A percentile compares a stretch with the other conserved stretches of the same genome.
phyloP scores from a whole-genome alignment of 2,329 filamentous ascomycete genomes.

The Paraphoma chrysanthemicola region DNA sequence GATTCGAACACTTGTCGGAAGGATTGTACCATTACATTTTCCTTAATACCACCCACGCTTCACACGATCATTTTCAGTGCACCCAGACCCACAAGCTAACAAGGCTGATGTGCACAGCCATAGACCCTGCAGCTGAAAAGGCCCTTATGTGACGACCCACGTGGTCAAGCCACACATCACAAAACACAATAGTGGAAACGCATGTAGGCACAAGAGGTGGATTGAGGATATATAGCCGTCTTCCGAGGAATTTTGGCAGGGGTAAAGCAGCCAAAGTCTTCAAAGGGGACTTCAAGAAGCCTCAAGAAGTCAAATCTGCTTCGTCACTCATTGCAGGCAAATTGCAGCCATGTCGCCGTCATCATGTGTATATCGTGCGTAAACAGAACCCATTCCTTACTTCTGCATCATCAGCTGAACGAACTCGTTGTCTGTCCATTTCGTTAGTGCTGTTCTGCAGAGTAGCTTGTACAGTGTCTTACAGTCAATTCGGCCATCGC shows the following conservation, averaged over 20 bases:
- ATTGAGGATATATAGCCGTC: slow-evolving; percentile 45
- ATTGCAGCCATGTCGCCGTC: slow-evolving; percentile 34
- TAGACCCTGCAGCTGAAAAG: slow-evolving; percentile 18
- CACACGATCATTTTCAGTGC: not conserved
- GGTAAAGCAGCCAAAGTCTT: slow-evolving; percentile 21
- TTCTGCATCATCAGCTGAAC: slow-evolving; percentile 65
- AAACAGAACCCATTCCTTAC: slow-evolving; percentile 41
- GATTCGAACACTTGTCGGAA: too few relatives aligned
- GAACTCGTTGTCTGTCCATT: slow-evolving; percentile 60
- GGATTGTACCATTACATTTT: too few relatives aligned
- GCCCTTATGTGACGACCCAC: not conserved
- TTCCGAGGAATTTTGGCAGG: slow-evolving; percentile 27
- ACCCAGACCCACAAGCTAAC: slow-evolving; percentile 15
- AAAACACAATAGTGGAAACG: not conserved
- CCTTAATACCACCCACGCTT: too few relatives aligned
- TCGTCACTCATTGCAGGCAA: slow-evolving; percentile 39
- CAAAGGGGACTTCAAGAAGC: slow-evolving; percentile 14
- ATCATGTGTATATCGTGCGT: slow-evolving; percentile 40
- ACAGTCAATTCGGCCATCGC: slow-evolving; percentile 71
- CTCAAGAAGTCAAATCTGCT: slow-evolving; percentile 29
- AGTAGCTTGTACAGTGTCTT: slow-evolving; percentile 24
- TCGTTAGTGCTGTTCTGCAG: too few relatives aligned
- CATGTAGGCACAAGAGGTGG: slow-evolving; percentile 27
- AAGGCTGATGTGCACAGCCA: slow-evolving; percentile 26
- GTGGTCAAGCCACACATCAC: not conserved